Conservation (phyloP, 371 early-diverging fungal species). For the Dinochytrium kinnereticum region DNA sequence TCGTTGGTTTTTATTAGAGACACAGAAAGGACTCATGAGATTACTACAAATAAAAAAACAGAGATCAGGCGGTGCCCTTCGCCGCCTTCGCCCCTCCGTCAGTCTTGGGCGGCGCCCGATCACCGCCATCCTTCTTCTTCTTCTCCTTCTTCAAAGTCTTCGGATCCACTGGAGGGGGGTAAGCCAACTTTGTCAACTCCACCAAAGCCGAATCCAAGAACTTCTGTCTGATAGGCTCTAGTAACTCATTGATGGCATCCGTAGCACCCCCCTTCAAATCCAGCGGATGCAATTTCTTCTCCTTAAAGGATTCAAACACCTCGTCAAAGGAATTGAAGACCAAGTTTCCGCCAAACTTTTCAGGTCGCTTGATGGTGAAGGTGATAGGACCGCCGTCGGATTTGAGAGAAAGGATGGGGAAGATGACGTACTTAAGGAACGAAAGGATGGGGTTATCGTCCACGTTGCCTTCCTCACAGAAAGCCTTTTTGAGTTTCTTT, state of each 20-base stretch:
- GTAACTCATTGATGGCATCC: conserved; percentile 82
- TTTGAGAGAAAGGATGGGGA: conserved; percentile 67
- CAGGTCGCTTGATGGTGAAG: conserved; percentile 78
- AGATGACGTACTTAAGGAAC: conserved; percentile 89
- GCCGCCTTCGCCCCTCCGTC: no score
- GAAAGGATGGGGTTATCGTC: conserved; percentile 93
- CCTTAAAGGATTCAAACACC: conserved; percentile 87
- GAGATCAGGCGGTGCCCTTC: no score
- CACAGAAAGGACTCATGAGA: no score
- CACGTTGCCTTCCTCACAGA: conserved; percentile 98
- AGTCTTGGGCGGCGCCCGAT: no score
- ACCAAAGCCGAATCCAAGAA: conserved; percentile 38
- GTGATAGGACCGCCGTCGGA: conserved; percentile 60
- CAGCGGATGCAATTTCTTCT: conserved; percentile 93
- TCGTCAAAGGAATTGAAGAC: conserved; percentile 73
- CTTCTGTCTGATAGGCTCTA: conserved; percentile 87
- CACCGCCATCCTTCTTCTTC: no score
- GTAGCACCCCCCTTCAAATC: conserved; percentile 95
- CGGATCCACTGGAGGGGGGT: conserved; percentile 58
- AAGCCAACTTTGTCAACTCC: conserved; percentile 69
- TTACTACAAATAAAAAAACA: no score
- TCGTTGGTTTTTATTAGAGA: no score
- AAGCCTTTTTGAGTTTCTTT: conserved; percentile 96
- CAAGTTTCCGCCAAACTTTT: conserved; percentile 89
- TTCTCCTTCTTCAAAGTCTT: conserved; percentile 49